Conservation (phyloP, 179 eudicot genomes). For the Heliamphora pulchella region DNA sequence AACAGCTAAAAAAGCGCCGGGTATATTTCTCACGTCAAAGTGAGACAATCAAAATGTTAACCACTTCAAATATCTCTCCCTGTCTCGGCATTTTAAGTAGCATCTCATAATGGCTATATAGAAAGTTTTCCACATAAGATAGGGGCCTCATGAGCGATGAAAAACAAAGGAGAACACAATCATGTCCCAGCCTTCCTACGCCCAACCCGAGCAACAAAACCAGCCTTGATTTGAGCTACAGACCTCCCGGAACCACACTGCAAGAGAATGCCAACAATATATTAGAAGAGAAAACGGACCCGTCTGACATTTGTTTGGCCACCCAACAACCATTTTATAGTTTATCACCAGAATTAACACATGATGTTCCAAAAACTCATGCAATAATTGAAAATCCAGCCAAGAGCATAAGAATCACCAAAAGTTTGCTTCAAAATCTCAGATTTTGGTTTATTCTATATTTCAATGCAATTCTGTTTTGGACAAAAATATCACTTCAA, state of each 20-base stretch:
- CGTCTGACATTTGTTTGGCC: background rate
- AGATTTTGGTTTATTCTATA: background rate
- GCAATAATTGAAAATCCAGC: background rate
- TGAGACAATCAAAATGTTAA: background rate
- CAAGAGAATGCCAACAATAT: background rate
- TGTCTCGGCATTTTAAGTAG: background rate
- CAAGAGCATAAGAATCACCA: background rate
- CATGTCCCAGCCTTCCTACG: constrained; percentile 13
- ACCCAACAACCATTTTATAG: background rate
- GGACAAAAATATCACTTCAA: too few species aligned
- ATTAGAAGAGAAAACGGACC: background rate
- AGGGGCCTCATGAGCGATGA: background rate
- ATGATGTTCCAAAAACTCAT: background rate
- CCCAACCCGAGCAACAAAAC: constrained; percentile 20
- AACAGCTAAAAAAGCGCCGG: too few species aligned
- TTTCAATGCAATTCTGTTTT: background rate
- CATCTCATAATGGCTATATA: background rate
- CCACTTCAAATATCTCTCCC: background rate
- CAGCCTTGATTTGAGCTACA: constrained; percentile 31
- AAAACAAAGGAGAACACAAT: background rate
- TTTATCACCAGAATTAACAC: background rate
- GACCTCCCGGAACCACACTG: constrained; percentile 40
- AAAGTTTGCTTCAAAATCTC: background rate
- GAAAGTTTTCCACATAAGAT: background rate
- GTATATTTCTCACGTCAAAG: background rate